Base-by-base conservation (phyloP, 495 filamentous ascomycete species). In the Annulohypoxylon bovei region DNA sequence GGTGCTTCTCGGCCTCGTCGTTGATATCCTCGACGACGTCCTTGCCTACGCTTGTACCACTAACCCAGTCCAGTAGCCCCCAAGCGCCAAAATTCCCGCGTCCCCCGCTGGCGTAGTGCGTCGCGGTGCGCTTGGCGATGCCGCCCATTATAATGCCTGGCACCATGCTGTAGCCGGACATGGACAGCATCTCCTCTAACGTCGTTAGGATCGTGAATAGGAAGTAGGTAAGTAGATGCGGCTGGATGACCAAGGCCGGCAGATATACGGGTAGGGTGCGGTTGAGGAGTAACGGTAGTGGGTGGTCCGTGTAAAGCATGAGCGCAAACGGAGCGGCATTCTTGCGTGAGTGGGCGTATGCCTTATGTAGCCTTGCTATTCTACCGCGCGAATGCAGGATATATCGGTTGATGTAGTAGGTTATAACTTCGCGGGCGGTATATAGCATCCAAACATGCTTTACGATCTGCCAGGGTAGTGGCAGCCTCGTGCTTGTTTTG, bases 181-280 rank as follows among this genome's bases (percentile, higher is more conserved):
- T 90, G 2, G 88, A 82, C 63, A 94, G 85, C 2, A 88, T 89
- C 69, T 97, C 93, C 70, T 97, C 92, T 2, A 95, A 57, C 0
- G 91, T 93, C 49, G 90, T 81, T 35, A 93, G 46, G 1, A 85
- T 80, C 12, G 92, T 77, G 64, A 92, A 91, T 20, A 94, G 37
- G 53, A 93, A 84, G 82, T 89, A 97, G 1, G 92, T 94, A 55
- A 97, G 81, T 52, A 96, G 82, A 78, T 98, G 94, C 86, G 89
- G 74, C 80, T 90, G 80, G 87, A 90, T 68, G 59, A 75, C 14
- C 84, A 76, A 65, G 1, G 90, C 89, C 7, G 94, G 93, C 2
- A 91, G 70, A 77, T 93, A 94, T 16, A 88, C 84, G 0, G 94
- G 94, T 18, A 94, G 37, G 72, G 92, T 92, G 50, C 84, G 88